Base-by-base conservation (phyloP, 2,329 filamentous ascomycete genomes). In the Aspergillus persii region DNA sequence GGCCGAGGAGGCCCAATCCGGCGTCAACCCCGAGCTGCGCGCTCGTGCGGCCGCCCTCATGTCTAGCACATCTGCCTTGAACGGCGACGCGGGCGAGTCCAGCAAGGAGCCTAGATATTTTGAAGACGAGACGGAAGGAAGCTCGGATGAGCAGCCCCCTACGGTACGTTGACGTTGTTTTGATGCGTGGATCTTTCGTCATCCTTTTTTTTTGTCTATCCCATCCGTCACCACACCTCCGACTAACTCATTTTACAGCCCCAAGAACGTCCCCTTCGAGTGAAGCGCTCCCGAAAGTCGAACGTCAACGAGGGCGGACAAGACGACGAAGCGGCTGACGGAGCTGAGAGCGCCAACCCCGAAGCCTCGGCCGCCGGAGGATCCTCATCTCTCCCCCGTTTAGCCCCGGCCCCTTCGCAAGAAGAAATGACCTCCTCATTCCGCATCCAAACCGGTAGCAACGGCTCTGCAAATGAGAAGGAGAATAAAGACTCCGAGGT, bases 231-330 rank as follows among this genome's bases (percentile, higher is more conserved):
- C 15, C 8, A 31, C 5, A 11, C 29, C 9, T 51, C 15, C 8
- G 48, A 23, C 47, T 52, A 51, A 47, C 50, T 39, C 53, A 31
- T 30, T 39, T 53, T 49, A 41, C 61, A 81, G 78, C 79, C 79
- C 47, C 73, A 78, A 69, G 78, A 81, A 71, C 73, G 79, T 52
- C 79, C 79, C 6, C 74, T 80, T 49, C 76, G 79, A 58, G 70
- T 75, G 23, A 79, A 79, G 62, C 74, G 75, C 60, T 76, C 71
- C 50, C 74, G 76, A 49, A 77, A 76, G 61, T 72, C 74, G 11
- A 76, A 76, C 41, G 59, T 70, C 33, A 59, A 65, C 7, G 60
- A 65, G 5, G 66, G 65, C 5, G 69, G 66, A 12, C 63, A 63
- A n/a, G 68, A 70, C 9, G 69, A 73, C 8, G 68, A 69, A 8